phyloP scores from a whole-genome alignment of 768 basidiomycete genomes.

The Boletus sp. region DNA sequence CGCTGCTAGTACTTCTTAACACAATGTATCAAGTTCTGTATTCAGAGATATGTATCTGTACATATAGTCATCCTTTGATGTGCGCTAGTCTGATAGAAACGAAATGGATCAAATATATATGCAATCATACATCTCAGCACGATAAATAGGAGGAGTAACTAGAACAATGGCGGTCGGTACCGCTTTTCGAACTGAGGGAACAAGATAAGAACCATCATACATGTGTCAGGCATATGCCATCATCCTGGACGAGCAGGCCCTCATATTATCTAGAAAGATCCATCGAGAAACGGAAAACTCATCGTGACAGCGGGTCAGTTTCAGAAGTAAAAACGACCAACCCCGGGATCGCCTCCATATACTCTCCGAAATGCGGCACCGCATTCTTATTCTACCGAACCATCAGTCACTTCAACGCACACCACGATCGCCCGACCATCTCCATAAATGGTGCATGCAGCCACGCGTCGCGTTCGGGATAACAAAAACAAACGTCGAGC shows the following conservation, averaged over 20 bases:
- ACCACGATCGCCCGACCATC: constrained; percentile 26
- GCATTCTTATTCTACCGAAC: constrained; percentile 27
- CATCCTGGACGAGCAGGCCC: background rate
- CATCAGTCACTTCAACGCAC: constrained; percentile 21
- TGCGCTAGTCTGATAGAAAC: background rate
- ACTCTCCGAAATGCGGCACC: constrained; percentile 21
- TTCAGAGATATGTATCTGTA: no score
- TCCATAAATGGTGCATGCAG: constrained; percentile 26
- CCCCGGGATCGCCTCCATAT: constrained; percentile 20
- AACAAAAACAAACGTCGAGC: constrained; percentile 32
- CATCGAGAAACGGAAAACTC: background rate
- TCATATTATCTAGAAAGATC: background rate
- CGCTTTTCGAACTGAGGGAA: background rate
- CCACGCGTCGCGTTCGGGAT: constrained; percentile 28
- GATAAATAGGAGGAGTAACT: background rate
- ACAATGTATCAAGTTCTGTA: no score
- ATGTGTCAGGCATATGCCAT: background rate
- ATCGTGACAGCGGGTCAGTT: background rate
- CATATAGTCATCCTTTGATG: background rate
- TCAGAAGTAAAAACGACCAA: constrained; percentile 17
- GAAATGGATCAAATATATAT: background rate
- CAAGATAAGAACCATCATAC: background rate
- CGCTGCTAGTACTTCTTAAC: no score
- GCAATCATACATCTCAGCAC: background rate
- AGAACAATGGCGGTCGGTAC: background rate